Base-by-base conservation (phyloP, 2,329 filamentous ascomycete genomes). In the Ascocoryne sarcoides region DNA sequence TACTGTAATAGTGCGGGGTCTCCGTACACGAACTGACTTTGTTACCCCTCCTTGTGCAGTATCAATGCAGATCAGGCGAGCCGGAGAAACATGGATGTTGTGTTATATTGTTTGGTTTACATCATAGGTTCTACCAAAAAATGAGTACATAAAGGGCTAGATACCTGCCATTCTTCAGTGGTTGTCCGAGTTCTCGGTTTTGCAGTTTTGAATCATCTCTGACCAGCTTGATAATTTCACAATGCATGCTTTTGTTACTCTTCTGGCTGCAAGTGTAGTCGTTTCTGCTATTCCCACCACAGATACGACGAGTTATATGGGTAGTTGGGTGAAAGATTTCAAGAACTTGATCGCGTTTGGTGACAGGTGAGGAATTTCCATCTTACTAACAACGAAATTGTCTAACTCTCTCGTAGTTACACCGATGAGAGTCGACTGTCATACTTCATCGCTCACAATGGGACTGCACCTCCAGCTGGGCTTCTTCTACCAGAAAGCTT, bases 291-390 rank as follows among this genome's bases (percentile, higher is more conserved):
- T 17, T 37, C 28, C 35, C 26, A 43, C 19, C 35, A 30, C 19
- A 23, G 37, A 10, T 36, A 32, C 10, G 33, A 26, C 9, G 19
- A 16, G 9, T 23, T 31, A 30, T 26, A 42, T 29, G 28, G 17
- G 36, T 9, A 17, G 38, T 18, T 58, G 54, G 54, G 40, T 69
- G 30, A 60, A 62, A 21, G 64, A 66, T 28, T 77, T 85, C 55
- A 68, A 75, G 19, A 79, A 75, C 36, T 58, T 86, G 28, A 71
- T 86, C 29, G 70, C 77, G 0, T 87, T 88, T 55, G 82, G 83
- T 10, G 81, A 87, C 59, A 85, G 80, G 57, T 60, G 32, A 8
- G 26, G 14, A 15, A 12, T n/a, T 30, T n/a, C 26, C 30, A 19
- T 8, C 8, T 8, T 15, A 14, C 7, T 3, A 20, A 8, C 2